These are phyloP conservation scores for Fusarium sp. DNA, from an alignment of 2,329 filamentous ascomycete species.

Conservation along the genomic window DNA sequence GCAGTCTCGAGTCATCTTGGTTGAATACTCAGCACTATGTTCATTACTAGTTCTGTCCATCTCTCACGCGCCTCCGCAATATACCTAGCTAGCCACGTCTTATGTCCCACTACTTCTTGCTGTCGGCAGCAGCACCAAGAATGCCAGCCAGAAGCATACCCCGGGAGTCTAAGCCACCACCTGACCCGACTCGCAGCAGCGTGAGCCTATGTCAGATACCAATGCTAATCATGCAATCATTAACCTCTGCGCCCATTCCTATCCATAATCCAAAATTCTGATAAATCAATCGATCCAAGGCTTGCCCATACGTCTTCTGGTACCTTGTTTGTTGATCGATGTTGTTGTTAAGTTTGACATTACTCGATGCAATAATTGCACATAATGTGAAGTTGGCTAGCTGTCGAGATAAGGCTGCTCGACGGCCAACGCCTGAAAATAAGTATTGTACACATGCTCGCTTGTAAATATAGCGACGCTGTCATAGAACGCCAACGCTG, in stretches of 20 bases:
- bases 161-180: slow-evolving; percentile 15
- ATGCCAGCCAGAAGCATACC: slow-evolving; percentile 29
- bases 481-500: slow-evolving; percentile 34
- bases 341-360: slow-evolving; percentile 12
- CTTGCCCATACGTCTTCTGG: slow-evolving; percentile 21
- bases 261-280: slow-evolving; percentile 37
- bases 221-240: slow-evolving; percentile 55
- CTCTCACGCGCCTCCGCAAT: slow-evolving; percentile 39
- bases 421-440: slow-evolving; percentile 43
- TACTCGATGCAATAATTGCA: not conserved
- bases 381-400: slow-evolving; percentile 12
- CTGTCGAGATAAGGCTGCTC: slow-evolving; percentile 8
- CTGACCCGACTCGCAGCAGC: slow-evolving; percentile 30
- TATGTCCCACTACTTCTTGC: slow-evolving; percentile 21
- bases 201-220: slow-evolving; percentile 49
- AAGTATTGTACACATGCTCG: slow-evolving; percentile 54
- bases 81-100: slow-evolving; percentile 37
- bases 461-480: slow-evolving; percentile 51
- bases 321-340: slow-evolving; percentile 17
- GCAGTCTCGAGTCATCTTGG: not conserved
- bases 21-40: slow-evolving; percentile 43
- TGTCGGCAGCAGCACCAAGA: slow-evolving; percentile 17
- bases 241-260: slow-evolving; percentile 48
- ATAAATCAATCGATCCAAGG: slow-evolving; percentile 28
- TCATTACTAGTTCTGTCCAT: slow-evolving; percentile 49